phyloP scores from a whole-genome alignment of 768 basidiomycete species.

The Chalciporus piperatus region DNA sequence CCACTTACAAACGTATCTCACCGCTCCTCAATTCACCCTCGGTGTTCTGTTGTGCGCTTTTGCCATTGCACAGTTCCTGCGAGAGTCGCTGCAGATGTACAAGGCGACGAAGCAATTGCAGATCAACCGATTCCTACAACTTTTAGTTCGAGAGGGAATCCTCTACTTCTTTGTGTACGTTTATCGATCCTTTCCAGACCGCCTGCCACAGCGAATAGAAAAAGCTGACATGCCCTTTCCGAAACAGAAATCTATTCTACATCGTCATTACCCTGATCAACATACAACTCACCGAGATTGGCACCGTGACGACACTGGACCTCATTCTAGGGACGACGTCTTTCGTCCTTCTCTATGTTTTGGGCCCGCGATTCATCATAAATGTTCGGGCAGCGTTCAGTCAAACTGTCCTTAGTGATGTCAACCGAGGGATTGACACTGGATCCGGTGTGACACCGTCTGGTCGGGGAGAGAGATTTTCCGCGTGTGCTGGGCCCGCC shows the following conservation, averaged over 20 bases:
- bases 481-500: too few relatives aligned
- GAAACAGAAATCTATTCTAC: neutral
- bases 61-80: neutral
- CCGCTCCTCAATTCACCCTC: conserved; percentile 3
- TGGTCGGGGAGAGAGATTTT: too few relatives aligned
- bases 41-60: conserved; percentile 4
- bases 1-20: neutral
- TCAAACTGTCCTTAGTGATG: neutral
- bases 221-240: too few relatives aligned
- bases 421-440: conserved; percentile 6
- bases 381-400: conserved; percentile 9
- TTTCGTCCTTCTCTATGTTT: neutral
- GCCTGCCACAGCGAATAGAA: too few relatives aligned
- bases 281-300: neutral
- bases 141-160: conserved; percentile 9
- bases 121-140: conserved; percentile 1
- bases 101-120: conserved; percentile 6
- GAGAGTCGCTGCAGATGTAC: conserved; percentile 2
- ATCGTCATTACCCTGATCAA: neutral
- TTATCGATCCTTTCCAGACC: neutral
- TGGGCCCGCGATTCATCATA: conserved; percentile 16
- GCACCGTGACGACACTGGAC: neutral
- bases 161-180: conserved; percentile 18
- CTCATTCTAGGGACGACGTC: neutral
- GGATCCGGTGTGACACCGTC: conserved; percentile 6